phyloP scores from a whole-genome alignment of 2,329 filamentous ascomycete species.

The Septoria petroselini region DNA sequence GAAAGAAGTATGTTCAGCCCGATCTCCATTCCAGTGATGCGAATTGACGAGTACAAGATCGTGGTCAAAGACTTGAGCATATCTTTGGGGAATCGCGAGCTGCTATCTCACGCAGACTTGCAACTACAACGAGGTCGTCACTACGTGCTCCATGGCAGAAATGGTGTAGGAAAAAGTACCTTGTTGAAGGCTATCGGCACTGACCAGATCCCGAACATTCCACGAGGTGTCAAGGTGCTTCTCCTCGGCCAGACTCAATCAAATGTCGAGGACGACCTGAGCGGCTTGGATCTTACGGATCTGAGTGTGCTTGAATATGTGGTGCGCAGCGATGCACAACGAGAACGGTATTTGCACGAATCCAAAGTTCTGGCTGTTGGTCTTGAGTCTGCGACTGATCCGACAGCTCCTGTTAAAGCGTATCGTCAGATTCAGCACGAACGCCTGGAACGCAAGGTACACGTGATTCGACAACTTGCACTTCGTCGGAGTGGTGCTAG shows the following conservation, averaged over 20 bases:
- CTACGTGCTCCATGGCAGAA: constrained; percentile 76
- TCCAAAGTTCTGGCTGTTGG: constrained; percentile 16
- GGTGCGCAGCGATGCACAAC: constrained; percentile 24
- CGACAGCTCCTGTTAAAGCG: constrained; percentile 17
- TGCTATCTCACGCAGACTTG: constrained; percentile 67
- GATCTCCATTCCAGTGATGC: not conserved
- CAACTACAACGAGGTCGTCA: constrained; percentile 68
- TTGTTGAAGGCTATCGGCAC: constrained; percentile 72
- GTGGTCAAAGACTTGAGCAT: constrained; percentile 68
- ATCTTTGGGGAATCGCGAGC: constrained; percentile 59
- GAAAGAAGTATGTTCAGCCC: constrained; percentile 22
- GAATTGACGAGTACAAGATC: constrained; percentile 32
- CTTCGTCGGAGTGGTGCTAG: constrained; percentile 69
- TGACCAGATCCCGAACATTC: constrained; percentile 73
- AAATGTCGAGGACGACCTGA: constrained; percentile 19
- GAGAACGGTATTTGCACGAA: constrained; percentile 25
- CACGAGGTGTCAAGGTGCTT: constrained; percentile 61
- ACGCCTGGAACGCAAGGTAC: constrained; percentile 21
- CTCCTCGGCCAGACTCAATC: constrained; percentile 65
- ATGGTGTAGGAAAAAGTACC: constrained; percentile 80
- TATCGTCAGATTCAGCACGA: constrained; percentile 24
- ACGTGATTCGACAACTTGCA: constrained; percentile 55
- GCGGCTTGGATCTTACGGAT: constrained; percentile 6
- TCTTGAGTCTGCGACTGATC: constrained; percentile 15
- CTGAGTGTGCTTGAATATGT: constrained; percentile 30